Evolutionary conservation across 208 protist species (phyloP), one percentile per base, ranked within the genome.

Genomic region (Trypanosoma lewisi): DNA sequence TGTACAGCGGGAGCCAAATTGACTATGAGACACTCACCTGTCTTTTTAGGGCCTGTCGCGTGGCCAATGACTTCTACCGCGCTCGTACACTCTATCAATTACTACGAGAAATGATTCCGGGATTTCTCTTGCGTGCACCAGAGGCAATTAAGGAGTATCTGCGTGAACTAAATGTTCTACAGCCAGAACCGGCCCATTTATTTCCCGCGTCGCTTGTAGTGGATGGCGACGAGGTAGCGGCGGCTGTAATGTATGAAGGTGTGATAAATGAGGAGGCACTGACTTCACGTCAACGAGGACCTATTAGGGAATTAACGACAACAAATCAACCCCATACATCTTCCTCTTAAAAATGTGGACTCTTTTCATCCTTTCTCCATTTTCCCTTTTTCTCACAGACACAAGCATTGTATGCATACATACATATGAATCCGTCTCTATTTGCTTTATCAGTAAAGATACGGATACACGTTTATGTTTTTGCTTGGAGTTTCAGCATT

Each of bases 1-100:
- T 95, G 33, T 95, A 93, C 73, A 85, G 82, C 70, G 82, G 89
- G 21, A 74, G 64, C 53, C 49, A 57, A n/a, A 65, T 95, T 37
- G 78, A 95, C 63, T 86, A 90, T 68, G 59, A 78, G n/a, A 80
- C 78, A 2, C 78, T 95, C n/a, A 72, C 73, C 7, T 71, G 73
- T 37, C 77, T 95, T 31, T 91, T 95, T 60, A 73, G 75, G 25
- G 78, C 84, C 16, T 95, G 89, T 47, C 80, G 80, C 0, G 82
- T 83, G 0, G 86, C 83, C 1, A 84, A 86, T 16, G 89, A 95
- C 54, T 75, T 85, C 66, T 87, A 89, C 57, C 80, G 89, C 17
- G 89, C 89, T 0, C 71, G 78, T 8, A 85, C 84, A 11, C 78
- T 95, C 11, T 72, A 87, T 37, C 78, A 85, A 59, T 68, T 95